Conservation (phyloP, 805 yeast genomes). For the Candida insectorum region DNA sequence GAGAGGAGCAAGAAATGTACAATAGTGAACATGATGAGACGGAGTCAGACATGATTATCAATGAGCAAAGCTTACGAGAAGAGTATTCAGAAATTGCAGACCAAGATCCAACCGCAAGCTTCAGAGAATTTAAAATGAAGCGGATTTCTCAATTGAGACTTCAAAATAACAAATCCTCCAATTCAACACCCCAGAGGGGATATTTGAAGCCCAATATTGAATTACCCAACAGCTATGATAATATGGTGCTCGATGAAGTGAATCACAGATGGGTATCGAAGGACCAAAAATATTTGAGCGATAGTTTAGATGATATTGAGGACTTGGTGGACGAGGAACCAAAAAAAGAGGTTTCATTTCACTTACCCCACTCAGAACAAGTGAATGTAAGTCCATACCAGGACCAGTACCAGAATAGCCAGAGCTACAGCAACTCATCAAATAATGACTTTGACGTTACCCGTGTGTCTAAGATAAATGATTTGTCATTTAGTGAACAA, state of each 20-base stretch:
- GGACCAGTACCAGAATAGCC: not conserved
- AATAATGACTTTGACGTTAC: conserved; percentile 31
- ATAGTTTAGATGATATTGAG: conserved; percentile 37
- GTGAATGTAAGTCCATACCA: conserved; percentile 11
- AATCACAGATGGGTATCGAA: conserved; percentile 27
- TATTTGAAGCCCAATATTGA: conserved; percentile 32
- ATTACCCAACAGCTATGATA: conserved; percentile 32
- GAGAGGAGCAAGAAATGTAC: conserved; percentile 5
- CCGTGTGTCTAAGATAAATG: conserved; percentile 37
- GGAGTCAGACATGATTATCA: too few species aligned
- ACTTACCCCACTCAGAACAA: conserved; percentile 25
- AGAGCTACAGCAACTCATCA: not conserved
- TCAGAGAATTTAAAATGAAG: conserved; percentile 31
- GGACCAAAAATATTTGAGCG: conserved; percentile 16
- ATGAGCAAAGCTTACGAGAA: too few species aligned
- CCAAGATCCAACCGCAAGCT: too few species aligned
- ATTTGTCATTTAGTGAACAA: conserved; percentile 48
- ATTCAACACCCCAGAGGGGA: conserved; percentile 16
- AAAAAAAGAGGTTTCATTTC: conserved; percentile 39
- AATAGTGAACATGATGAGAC: conserved; percentile 22
- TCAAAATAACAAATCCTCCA: conserved; percentile 7
- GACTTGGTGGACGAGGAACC: conserved; percentile 19
- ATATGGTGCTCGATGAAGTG: conserved; percentile 29
- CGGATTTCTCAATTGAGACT: conserved; percentile 34
- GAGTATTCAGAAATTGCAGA: too few species aligned